phyloP scores from a whole-genome alignment of 306 rosid genomes.

The Cucurbita pepo region DNA sequence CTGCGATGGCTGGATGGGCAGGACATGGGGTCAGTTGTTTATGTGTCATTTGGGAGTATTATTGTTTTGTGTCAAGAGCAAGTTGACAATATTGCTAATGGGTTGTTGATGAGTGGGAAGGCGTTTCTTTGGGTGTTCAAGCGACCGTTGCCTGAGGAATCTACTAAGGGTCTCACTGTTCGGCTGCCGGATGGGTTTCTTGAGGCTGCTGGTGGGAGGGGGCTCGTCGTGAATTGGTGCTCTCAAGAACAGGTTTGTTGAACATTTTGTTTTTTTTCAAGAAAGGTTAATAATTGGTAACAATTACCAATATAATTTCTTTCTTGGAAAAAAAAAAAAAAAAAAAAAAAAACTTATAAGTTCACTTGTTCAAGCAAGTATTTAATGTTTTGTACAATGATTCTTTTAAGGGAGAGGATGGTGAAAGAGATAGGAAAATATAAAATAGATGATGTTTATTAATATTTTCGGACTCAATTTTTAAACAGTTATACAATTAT shows the following conservation, averaged over 20 bases:
- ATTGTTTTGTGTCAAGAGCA: conserved; percentile 18
- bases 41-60: conserved; percentile 42
- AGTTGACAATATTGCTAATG: conserved; percentile 22
- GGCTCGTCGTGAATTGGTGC: conserved; percentile 42
- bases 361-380: too few species aligned
- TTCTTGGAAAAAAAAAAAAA: too few species aligned
- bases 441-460: too few species aligned
- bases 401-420: too few species aligned
- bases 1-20: conserved; percentile 25
- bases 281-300: too few species aligned
- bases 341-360: too few species aligned
- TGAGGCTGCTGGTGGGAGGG: conserved; percentile 22
- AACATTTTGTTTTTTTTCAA: too few species aligned
- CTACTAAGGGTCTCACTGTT: neutral
- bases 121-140: conserved; percentile 48
- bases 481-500: too few species aligned
- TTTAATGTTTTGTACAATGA: too few species aligned
- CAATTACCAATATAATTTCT: too few species aligned
- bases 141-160: neutral
- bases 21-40: conserved; percentile 22
- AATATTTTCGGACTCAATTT: too few species aligned
- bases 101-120: conserved; percentile 27
- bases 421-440: too few species aligned
- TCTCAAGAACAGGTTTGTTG: conserved; percentile 20
- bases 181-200: conserved; percentile 13